Base-by-base conservation (phyloP, 805 yeast genomes). In the Candida parachauliodes region DNA sequence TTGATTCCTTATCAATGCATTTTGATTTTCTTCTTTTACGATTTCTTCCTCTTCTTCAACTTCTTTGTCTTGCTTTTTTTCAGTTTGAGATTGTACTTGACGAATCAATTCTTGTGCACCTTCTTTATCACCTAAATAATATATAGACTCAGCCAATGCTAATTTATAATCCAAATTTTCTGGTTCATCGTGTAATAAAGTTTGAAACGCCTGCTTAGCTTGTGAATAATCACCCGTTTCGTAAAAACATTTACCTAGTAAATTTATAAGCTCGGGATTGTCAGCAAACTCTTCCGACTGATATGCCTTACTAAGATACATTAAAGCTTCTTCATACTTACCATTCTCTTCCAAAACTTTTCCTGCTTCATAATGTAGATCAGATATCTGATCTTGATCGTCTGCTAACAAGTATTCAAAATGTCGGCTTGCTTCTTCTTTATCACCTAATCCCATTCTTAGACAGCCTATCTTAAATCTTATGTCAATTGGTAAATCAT, bases 131-230 rank as follows among this genome's bases (percentile, higher is more conserved):
- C 79, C 83, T 10, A 80, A 56, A 50, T 79, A 79, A 46, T 81
- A 86, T 42, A 80, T 76, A 1, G 88, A 77, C 60, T 93, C 98
- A 0, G 93, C 95, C 18, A 93, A 65, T 0, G 85, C 81, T 20
- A 89, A 70, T 49, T 83, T 79, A 8, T 81, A 76, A 43, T 88
- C 95, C 22, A 84, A 60, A 48, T 87, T 80, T 8, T 70, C 69
- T 0, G 87, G 83, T 8, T 78, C 79, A 26, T 59, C 56, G n/a
- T 63, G 64, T 15, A 83, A 55, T 2, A 84, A 72, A 10, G 73
- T 60, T 32, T 64, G 62, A 51, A 77, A 83, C 2, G 80, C 79
- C 21, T 64, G 66, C 47, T 73, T 77, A 0, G 95, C 94, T 34
- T 74, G 73, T 18, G 62, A 68, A 48, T 76, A 85, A 37, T 83